A percentile compares a stretch with the other conserved stretches of the same genome.
Evolutionary conservation across 495 filamentous ascomycete species (phyloP).

Genomic region (Penicillium coprophilum): DNA sequence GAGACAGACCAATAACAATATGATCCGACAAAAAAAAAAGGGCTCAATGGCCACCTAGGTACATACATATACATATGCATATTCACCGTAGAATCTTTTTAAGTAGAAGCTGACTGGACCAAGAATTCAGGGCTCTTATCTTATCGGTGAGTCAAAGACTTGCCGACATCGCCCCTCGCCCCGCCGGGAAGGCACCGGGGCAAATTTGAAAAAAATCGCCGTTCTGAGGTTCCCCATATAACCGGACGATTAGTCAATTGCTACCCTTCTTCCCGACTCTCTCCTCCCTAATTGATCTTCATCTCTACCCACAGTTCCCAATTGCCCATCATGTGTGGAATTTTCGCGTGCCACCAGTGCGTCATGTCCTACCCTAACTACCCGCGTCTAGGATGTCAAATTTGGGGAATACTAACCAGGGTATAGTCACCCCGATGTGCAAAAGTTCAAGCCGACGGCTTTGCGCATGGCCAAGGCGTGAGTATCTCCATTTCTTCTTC

Average conservation of each 20-base stretch:
- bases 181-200: constrained; percentile 23
- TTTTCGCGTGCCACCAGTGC: constrained; percentile 92
- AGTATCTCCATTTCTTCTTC: constrained; percentile 34
- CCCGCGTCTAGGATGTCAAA: constrained; percentile 10
- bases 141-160: constrained; percentile 50
- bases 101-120: not conserved
- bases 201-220: constrained; percentile 35
- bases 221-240: constrained; percentile 15
- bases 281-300: constrained; percentile 17
- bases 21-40: not conserved
- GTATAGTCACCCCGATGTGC: constrained; percentile 86
- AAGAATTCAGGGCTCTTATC: constrained; percentile 30
- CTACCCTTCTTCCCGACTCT: constrained; percentile 7
- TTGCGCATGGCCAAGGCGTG: constrained; percentile 95
- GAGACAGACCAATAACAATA: not conserved
- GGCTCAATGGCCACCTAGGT: no score
- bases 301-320: constrained; percentile 17
- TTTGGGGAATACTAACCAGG: constrained; percentile 26
- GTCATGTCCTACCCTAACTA: constrained; percentile 31
- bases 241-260: constrained; percentile 25
- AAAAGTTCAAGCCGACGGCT: constrained; percentile 94
- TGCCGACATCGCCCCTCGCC: constrained; percentile 47
- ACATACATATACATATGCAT: not conserved
- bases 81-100: not conserved
- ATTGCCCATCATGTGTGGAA: constrained; percentile 65